Evolutionary conservation across 257 asterid genomes (phyloP), one percentile per base, ranked within the genome.

Genomic region (Nicotiana benthamiana): DNA sequence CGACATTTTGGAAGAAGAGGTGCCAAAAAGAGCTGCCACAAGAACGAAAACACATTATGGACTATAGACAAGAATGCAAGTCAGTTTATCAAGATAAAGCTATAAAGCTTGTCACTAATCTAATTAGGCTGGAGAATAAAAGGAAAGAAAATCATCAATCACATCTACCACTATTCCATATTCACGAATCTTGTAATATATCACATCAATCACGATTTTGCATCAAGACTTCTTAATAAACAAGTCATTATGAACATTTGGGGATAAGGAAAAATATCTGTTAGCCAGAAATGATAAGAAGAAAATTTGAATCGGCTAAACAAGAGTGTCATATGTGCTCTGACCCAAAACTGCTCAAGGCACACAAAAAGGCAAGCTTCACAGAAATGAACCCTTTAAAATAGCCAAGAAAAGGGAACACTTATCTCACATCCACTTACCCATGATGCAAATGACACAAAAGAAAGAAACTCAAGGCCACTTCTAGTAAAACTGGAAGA

Each of bases 1-100:
- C 61, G 98, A 85, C 98, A 94, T 94, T 22, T 75, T 79, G 62
- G 79, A 72, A 61, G 48, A 40, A 40, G 3, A 9, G 12, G 48
- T 40, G 48, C 48, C 11, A 40, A 81, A 51, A 22, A 62, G 34
- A 48, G 86, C 86, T 80, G 84, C 59, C 59, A 53, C 59, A 53
- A 53, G 59, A 5, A 68, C 22, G 30, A 68, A 67, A 68, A 10
- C 76, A 40, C 8, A 12, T 68, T 36, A 68, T 9, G 75, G 48
- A 16, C 72, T 64, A 16, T 17, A 64, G 18, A 66, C 27, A 64
- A 64, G 72, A 66, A 34, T 10, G 75, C 28, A 32, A 34, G 48
- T 66, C 28, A 24, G 20, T 28, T 66, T 30, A 64, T 64, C 30
- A 64, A 28, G 46, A 30, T 66, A 66, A 8, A 66, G 48, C 75